Base-by-base conservation (phyloP, 495 filamentous ascomycete genomes). In the Lasiosphaeris hirsuta region DNA sequence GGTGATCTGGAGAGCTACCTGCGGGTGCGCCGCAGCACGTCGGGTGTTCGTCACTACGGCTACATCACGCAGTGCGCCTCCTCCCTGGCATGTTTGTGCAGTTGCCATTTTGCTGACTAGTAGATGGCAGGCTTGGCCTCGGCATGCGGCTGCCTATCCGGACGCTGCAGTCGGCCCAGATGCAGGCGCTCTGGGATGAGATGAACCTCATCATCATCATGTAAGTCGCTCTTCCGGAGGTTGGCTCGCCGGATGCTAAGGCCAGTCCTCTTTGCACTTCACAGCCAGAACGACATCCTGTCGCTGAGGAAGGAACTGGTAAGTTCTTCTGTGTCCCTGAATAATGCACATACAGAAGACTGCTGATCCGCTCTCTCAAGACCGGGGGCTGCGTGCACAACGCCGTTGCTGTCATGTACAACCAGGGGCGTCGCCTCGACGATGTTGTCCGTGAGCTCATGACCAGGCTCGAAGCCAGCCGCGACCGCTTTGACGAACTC, bases 231-330 rank as follows among this genome's bases (percentile, higher is more conserved):
- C 49, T 18, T n/a, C n/a, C n/a, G n/a, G n/a, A n/a, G n/a, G n/a
- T n/a, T n/a, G n/a, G n/a, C n/a, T n/a, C n/a, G n/a, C n/a, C n/a
- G n/a, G n/a, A n/a, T n/a, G n/a, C n/a, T n/a, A n/a, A n/a, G n/a
- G n/a, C n/a, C n/a, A n/a, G 15, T 34, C 18, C 3, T 4, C 2
- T 41, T 14, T 7, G 11, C 23, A 11, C 15, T 0, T 14, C 0
- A 30, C 38, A 60, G 52, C 14, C 44, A 38, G 10, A 61, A 61
- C 17, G 58, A 60, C 33, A 60, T 60, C 33, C 46, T 61, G 9
- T 61, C 58, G 4, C 33, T 46, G 17, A 61, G 52, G 53, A 61
- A 61, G 47, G 58, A 61, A 36, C 45, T 61, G 11, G 58, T 30
- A 30, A 2, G 23, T 30, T 5, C 5, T 30, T 30, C 23, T 5